These are phyloP conservation scores for Cladosporium sp. DNA, from an alignment of 2,329 filamentous ascomycete genomes.

Conservation along the genomic window DNA sequence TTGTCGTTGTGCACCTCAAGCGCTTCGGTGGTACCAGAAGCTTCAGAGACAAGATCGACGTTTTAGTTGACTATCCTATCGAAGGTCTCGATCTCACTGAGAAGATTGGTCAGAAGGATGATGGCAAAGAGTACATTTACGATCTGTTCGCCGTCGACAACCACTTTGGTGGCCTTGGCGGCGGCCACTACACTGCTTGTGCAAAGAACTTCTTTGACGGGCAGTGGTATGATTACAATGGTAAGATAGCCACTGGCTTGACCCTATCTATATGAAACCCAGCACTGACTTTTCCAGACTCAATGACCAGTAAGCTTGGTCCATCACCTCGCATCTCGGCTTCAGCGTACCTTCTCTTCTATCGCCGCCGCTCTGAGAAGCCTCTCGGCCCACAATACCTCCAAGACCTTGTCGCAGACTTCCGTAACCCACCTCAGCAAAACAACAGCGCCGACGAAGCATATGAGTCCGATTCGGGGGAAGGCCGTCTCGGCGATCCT, in stretches of 20 bases:
- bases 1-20: slow-evolving; percentile 91
- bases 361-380: slow-evolving; percentile 72
- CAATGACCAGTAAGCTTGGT: slow-evolving; percentile 33
- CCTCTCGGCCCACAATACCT: slow-evolving; percentile 78
- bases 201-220: slow-evolving; percentile 87
- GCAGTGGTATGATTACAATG: slow-evolving; percentile 96
- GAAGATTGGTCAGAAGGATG: slow-evolving; percentile 74
- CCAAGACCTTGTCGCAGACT: slow-evolving; percentile 64
- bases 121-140: slow-evolving; percentile 78
- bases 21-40: slow-evolving; percentile 82
- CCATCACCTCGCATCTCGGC: slow-evolving; percentile 44
- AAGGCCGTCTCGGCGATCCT: slow-evolving; percentile 76
- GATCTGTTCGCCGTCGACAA: slow-evolving; percentile 95
- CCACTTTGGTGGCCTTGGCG: slow-evolving; percentile 87
- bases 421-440: slow-evolving; percentile 48
- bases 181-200: slow-evolving; percentile 93
- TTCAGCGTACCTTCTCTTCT: slow-evolving; percentile 91
- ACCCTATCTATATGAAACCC: background rate
- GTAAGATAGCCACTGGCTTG: slow-evolving; percentile 31
- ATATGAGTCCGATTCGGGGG: slow-evolving; percentile 59
- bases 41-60: slow-evolving; percentile 86
- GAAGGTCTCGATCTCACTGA: slow-evolving; percentile 78
- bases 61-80: slow-evolving; percentile 85
- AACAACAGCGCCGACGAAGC: slow-evolving; percentile 38
- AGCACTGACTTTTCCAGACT: slow-evolving; percentile 61